These are phyloP conservation scores for Syzygium malaccense DNA, from an alignment of 441 rosid genomes.

Conservation along the genomic window DNA sequence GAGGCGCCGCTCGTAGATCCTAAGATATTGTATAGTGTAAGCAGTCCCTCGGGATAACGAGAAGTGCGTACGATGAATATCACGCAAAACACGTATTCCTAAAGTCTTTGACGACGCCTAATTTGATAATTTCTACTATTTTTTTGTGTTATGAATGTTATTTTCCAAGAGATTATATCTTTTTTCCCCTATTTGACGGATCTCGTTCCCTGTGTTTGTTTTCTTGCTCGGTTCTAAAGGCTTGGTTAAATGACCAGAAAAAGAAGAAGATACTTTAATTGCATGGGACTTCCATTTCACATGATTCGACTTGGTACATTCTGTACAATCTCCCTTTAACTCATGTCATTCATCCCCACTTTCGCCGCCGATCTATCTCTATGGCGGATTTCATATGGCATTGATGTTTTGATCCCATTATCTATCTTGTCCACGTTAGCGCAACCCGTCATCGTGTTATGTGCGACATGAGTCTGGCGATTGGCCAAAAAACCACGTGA, in stretches of 20 bases:
- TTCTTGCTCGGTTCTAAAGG: not conserved
- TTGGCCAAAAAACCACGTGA: not conserved
- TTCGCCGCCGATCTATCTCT: not conserved
- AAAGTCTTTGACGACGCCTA: fast-evolving
- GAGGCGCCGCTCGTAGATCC: not conserved
- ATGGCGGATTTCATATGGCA: not conserved
- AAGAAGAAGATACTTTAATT: not conserved
- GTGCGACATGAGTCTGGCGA: not conserved
- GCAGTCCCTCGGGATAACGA: fast-evolving
- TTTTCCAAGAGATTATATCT: not conserved
- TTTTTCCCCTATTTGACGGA: not conserved
- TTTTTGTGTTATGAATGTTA: not conserved
- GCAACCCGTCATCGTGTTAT: not conserved
- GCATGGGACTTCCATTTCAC: not conserved
- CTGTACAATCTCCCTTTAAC: not conserved
- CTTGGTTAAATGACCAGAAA: not conserved
- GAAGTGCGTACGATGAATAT: not conserved
- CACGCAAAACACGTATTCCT: not conserved
- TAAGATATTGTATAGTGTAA: not conserved
- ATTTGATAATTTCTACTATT: not conserved
- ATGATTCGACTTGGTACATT: not conserved
- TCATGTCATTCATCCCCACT: not conserved
- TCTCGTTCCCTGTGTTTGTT: not conserved
- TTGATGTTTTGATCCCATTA: not conserved
- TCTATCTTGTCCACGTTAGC: not conserved